Evolutionary conservation across 2,329 filamentous ascomycete species (phyloP), one percentile per base, ranked within the genome.

Genomic region (Neophaeococcomyces mojaviensis): DNA sequence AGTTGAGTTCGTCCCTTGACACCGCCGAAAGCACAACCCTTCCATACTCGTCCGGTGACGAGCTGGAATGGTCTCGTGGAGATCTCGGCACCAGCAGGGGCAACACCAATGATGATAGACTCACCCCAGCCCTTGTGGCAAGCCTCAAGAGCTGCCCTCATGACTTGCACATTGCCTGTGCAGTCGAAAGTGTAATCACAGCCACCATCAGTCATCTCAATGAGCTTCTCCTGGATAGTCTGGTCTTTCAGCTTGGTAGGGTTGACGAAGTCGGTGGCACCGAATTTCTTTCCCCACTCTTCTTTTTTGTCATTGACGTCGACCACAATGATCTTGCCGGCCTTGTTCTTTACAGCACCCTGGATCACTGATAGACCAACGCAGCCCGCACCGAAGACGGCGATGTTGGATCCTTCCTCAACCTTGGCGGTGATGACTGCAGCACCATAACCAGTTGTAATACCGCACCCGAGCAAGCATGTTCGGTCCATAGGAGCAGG

Each of bases 61-160:
- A 98, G 81, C 76, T 97, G 92, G 83, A 98, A 98, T 64, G 92
- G 87, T 94, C 57, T 44, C 33, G 50, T 51, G 39, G 34, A 34
- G 32, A 47, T 49, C 36, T 54, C 46, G 28, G 39, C 55, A 42
- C 55, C 55, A 37, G 55, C 55, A 32, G 55, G 55, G 32, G 55
- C 55, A 39, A 98, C 92, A 68, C 92, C 92, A 61, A 98, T 98
- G 67, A 98, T 81, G 68, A 98, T 95, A 64, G 86, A 94, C 77
- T 96, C 81, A 61, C 92, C 92, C 92, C 92, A 98, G 39, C 92
- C 92, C 80, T 98, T 98, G 77, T 98, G 92, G 75, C 89, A 97
- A 39, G 92, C 89, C 74, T 98, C 90, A 33, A 46, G 43, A 8
- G 43, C 43, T n/a, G 43, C 43, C 22, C 43, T 79, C 92, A 95